Percentiles rank a stretch among this genome's conserved stretches.
phyloP scores from a whole-genome alignment of 495 filamentous ascomycete genomes.

The Penicillium taxi region DNA sequence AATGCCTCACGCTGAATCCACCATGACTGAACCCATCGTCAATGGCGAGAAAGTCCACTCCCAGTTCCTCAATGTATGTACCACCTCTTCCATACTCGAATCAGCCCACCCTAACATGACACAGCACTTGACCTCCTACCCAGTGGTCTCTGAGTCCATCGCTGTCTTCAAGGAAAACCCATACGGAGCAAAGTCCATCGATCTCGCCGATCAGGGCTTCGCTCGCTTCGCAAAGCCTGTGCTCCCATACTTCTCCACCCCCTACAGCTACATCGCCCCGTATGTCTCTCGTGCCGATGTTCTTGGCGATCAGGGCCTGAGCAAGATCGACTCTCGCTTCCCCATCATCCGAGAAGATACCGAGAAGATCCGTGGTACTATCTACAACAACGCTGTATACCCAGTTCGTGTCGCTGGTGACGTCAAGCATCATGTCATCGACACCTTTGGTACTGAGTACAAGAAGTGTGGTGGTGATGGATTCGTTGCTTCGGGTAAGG shows the following conservation, averaged over 20 bases:
- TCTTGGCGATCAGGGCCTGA: conserved; percentile 67
- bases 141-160: conserved; percentile 73
- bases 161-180: conserved; percentile 68
- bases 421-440: conserved; percentile 66
- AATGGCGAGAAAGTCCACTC: conserved; percentile 63
- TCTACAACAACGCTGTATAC: conserved; percentile 54
- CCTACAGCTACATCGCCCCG: conserved; percentile 69
- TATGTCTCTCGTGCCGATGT: conserved; percentile 76
- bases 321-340: conserved; percentile 66
- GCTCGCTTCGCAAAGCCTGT: conserved; percentile 59
- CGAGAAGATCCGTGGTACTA: conserved; percentile 59
- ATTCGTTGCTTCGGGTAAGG: conserved; percentile 60
- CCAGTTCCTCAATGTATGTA: conserved; percentile 58
- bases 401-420: conserved; percentile 59
- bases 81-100: background rate
- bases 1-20: conserved; percentile 41
- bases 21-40: conserved; percentile 42
- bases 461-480: conserved; percentile 68
- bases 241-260: conserved; percentile 66
- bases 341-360: conserved; percentile 86
- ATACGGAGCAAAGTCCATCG: conserved; percentile 71
- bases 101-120: conserved; percentile 2
- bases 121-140: conserved; percentile 80
- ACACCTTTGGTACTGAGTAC: conserved; percentile 65
- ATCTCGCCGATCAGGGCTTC: conserved; percentile 62